Evolutionary conservation across 331 rosid genomes (phyloP), one percentile per base, ranked within the genome.

Genomic region (Malus hybrid): DNA sequence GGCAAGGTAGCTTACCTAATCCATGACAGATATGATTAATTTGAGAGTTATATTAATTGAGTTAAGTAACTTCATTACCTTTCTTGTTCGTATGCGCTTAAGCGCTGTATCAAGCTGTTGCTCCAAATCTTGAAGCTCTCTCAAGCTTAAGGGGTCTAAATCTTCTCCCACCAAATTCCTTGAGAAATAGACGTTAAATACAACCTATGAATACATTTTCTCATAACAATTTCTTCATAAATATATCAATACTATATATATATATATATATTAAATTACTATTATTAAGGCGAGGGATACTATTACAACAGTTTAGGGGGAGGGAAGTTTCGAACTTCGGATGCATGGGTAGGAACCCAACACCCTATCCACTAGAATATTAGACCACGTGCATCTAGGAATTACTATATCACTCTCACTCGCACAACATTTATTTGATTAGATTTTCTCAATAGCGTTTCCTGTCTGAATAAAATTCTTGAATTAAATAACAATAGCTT

Each of bases 51-150:
- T 34, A 11, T n/a, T 36, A 15, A 2, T 20, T 29, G 42, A 6
- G n/a, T 15, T 44, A 28, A 36, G 24, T 12, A 34, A 24, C 10
- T 27, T 10, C 7, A 10, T 80, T 16, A 93, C 97, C 96, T 93
- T 93, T 87, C 82, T 87, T 15, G 82, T 66, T 87, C 97, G 73
- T 64, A 93, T 75, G 44, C 96, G 94, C 89, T 84, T 88, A 65
- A 93, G 86, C 74, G 94, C 89, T 77, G 75, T 44, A 29, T 90
- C 94, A 55, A 93, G 87, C 71, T 88, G 97, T 52, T 86, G 87
- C 81, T 93, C 97, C 68, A 93, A 84, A 83, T 81, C 79, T 78
- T 88, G 91, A 82, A 93, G 89, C 84, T 93, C 96, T 85, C 86
- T 86, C 82, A 86, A 73, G 83, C 77, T 87, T 69, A 90, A 69